These are phyloP conservation scores for Beauveria sp. DNA, from an alignment of 2,329 filamentous ascomycete genomes.

Conservation along the genomic window DNA sequence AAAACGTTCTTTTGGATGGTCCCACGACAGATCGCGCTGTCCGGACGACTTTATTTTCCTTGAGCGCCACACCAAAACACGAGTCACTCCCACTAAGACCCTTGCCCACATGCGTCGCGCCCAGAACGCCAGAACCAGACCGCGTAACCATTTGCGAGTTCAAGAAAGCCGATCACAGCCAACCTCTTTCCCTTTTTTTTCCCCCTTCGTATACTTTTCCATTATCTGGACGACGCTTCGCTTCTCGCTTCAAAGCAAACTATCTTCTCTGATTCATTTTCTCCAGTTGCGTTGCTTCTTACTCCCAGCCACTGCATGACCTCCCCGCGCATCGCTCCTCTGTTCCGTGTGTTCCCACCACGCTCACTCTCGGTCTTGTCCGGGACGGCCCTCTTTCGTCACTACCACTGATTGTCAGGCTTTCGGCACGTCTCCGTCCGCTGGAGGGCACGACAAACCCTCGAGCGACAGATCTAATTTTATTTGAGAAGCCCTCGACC, in stretches of 20 bases:
- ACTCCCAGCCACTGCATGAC: background rate
- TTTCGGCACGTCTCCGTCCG: background rate
- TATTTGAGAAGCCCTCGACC: too few species aligned
- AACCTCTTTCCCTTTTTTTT: background rate
- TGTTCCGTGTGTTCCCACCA: background rate
- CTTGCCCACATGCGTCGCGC: conserved; percentile 20
- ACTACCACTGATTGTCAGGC: conserved; percentile 2
- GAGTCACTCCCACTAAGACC: background rate
- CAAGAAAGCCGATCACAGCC: background rate
- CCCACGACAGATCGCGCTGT: background rate
- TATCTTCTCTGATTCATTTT: background rate
- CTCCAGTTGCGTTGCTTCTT: background rate
- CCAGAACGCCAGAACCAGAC: conserved; percentile 19
- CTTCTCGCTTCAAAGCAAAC: background rate
- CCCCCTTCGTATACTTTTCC: background rate
- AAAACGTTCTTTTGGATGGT: background rate
- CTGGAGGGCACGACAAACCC: background rate
- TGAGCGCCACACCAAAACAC: background rate
- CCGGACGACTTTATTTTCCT: background rate
- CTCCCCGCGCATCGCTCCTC: background rate
- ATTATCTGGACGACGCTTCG: background rate
- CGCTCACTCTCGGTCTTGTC: conserved; percentile 4
- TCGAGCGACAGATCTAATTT: background rate
- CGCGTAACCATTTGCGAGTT: conserved; percentile 8
- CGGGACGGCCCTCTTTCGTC: background rate